Conservation (phyloP, 2,329 filamentous ascomycete genomes). For the Colletotrichum lentis region DNA sequence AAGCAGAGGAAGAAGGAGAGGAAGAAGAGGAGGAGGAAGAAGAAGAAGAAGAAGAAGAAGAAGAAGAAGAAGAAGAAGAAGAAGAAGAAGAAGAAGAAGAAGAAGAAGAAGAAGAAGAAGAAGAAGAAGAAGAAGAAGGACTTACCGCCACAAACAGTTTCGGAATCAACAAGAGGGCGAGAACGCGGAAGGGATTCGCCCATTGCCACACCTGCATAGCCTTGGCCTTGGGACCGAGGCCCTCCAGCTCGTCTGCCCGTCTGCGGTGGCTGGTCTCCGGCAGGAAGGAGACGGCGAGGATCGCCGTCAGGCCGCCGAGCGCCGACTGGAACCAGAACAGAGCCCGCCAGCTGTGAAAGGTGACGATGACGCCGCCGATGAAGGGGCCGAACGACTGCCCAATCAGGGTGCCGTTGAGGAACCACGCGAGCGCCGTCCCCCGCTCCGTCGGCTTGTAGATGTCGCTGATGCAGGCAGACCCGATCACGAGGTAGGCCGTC, state of each 20-base stretch:
- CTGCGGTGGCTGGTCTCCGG: constrained; percentile 74
- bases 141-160: constrained; percentile 68
- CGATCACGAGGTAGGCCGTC: constrained; percentile 72
- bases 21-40: too few species aligned
- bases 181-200: constrained; percentile 71
- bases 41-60: too few species aligned
- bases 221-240: constrained; percentile 57
- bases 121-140: too few species aligned
- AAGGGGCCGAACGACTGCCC: constrained; percentile 71
- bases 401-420: constrained; percentile 70
- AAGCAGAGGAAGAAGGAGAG: too few species aligned
- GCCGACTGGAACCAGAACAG: constrained; percentile 77
- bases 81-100: too few species aligned
- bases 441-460: constrained; percentile 68
- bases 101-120: too few species aligned
- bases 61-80: too few species aligned
- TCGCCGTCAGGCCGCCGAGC: constrained; percentile 62
- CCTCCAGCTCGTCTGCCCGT: constrained; percentile 68
- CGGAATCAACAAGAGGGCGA: constrained; percentile 71
- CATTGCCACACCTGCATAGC: constrained; percentile 48
- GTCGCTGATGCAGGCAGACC: constrained; percentile 67
- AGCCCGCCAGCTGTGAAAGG: constrained; percentile 70
- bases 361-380: constrained; percentile 75
- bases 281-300: constrained; percentile 66
- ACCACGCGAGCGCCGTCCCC: constrained; percentile 72